Evolutionary conservation across 2,329 filamentous ascomycete genomes (phyloP).

Genomic region (Volutella citrinella): DNA sequence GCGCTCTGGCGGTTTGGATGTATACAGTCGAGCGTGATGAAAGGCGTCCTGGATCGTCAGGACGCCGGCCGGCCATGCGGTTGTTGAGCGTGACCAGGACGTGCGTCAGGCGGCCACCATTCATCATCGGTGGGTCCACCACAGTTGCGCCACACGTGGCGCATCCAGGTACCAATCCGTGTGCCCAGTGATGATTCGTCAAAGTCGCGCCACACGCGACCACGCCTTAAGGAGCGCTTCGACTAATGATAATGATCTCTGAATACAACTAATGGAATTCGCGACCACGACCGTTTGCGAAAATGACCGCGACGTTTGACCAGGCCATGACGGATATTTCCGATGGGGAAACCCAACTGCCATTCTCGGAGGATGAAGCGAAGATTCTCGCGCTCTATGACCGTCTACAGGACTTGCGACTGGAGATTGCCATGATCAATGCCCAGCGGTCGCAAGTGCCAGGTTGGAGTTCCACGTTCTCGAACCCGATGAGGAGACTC

Average conservation of each 20-base stretch:
- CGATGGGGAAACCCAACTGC: conserved; percentile 40
- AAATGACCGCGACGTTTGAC: conserved; percentile 28
- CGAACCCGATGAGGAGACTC: conserved; percentile 11
- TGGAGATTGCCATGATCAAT: conserved; percentile 67
- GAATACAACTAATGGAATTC: too few relatives aligned
- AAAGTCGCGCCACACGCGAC: too few relatives aligned
- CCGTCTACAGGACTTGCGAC: conserved; percentile 64
- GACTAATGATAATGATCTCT: too few relatives aligned
- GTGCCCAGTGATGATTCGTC: too few relatives aligned
- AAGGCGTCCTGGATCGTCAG: neutral
- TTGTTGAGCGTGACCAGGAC: neutral
- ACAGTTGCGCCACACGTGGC: too few relatives aligned
- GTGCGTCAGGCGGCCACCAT: neutral
- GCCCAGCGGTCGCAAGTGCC: conserved; percentile 46
- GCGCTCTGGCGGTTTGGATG: too few relatives aligned
- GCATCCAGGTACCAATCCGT: too few relatives aligned
- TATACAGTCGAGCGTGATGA: too few relatives aligned
- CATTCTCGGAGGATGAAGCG: conserved; percentile 64
- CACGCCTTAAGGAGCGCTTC: too few relatives aligned
- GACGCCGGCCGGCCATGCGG: neutral
- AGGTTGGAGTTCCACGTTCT: too few relatives aligned
- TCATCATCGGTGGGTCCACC: too few relatives aligned
- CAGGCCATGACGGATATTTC: conserved; percentile 22
- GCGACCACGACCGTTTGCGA: conserved; percentile 1
- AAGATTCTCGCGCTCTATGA: conserved; percentile 69